A percentile compares a stretch with the other conserved stretches of the same genome.
Evolutionary conservation across 305 asterid genomes (phyloP).

Genomic region (Ajuga reptans): DNA sequence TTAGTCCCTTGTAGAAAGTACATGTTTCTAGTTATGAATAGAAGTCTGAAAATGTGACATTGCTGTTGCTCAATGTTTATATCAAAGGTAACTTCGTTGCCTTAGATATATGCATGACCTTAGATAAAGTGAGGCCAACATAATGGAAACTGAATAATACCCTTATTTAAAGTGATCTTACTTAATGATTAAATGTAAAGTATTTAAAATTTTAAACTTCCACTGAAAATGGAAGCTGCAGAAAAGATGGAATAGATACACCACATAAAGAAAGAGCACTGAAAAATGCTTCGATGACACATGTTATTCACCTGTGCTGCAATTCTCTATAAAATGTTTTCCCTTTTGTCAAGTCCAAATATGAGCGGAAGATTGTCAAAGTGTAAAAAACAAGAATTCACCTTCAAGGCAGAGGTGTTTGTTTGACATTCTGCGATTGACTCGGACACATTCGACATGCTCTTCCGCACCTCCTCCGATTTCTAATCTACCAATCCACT

Average conservation of each 20-base stretch:
- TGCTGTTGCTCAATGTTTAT: too few species aligned
- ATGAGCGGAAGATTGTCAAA: constrained; percentile 10
- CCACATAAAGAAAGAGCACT: background rate
- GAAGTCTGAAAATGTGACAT: too few species aligned
- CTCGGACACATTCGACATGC: constrained; percentile 8
- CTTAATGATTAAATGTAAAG: too few species aligned
- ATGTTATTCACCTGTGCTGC: constrained; percentile 19
- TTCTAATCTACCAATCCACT: constrained; percentile 23
- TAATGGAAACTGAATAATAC: too few species aligned
- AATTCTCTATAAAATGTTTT: constrained; percentile 11
- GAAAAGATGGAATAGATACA: background rate
- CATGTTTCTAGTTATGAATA: too few species aligned
- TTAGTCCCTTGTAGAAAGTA: too few species aligned
- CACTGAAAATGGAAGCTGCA: background rate
- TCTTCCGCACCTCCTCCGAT: constrained; percentile 9
- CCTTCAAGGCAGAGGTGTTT: constrained; percentile 14
- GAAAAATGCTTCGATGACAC: background rate
- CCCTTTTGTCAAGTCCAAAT: constrained; percentile 9
- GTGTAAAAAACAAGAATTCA: constrained; percentile 2
- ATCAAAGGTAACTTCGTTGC: too few species aligned
- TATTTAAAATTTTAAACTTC: too few species aligned
- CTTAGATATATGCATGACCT: too few species aligned
- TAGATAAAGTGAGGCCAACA: too few species aligned
- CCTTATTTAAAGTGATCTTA: too few species aligned
- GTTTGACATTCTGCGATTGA: constrained; percentile 24